phyloP scores from a whole-genome alignment of 495 filamentous ascomycete species.

The Aspergillus ellipticus region DNA sequence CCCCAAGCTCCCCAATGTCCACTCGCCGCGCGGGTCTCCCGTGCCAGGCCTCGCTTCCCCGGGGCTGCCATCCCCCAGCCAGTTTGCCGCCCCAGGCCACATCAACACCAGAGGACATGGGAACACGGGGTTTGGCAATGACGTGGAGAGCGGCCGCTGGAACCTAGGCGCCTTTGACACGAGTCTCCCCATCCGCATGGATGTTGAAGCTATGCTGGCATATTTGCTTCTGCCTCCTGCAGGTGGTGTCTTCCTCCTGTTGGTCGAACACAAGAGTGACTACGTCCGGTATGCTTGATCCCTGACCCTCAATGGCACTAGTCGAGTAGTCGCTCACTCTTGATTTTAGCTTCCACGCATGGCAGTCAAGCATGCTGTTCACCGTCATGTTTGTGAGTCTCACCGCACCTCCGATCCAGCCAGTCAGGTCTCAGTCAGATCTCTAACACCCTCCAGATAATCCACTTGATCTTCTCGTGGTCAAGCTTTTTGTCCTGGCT shows the following conservation, averaged over 20 bases:
- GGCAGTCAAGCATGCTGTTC: slow-evolving; percentile 89
- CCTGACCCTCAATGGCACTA: background rate
- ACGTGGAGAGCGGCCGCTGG: slow-evolving; percentile 54
- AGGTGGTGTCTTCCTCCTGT: slow-evolving; percentile 76
- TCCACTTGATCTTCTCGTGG: slow-evolving; percentile 85
- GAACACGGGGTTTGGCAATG: slow-evolving; percentile 34
- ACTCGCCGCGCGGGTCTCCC: slow-evolving; percentile 33
- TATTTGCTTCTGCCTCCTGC: slow-evolving; percentile 85
- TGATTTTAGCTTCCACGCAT: slow-evolving; percentile 79
- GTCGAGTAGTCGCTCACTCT: slow-evolving; percentile 10
- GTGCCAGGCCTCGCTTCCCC: slow-evolving; percentile 30
- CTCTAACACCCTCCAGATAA: slow-evolving; percentile 37
- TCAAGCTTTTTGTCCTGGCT: slow-evolving; percentile 80
- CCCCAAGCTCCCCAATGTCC: slow-evolving; percentile 47
- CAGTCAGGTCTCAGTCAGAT: background rate
- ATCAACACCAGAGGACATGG: slow-evolving; percentile 23
- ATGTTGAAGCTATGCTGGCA: slow-evolving; percentile 86
- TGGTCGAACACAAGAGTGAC: slow-evolving; percentile 91
- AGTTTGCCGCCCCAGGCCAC: slow-evolving; percentile 28
- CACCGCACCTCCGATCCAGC: background rate
- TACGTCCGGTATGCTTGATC: slow-evolving; percentile 73
- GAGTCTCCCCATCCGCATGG: slow-evolving; percentile 75
- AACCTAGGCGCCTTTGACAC: slow-evolving; percentile 73
- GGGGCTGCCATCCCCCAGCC: slow-evolving; percentile 40
- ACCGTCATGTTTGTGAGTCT: slow-evolving; percentile 69